Evolutionary conservation across 371 early-diverging fungal genomes (phyloP), one percentile per base, ranked within the genome.

Genomic region (Mucor plumbeus): DNA sequence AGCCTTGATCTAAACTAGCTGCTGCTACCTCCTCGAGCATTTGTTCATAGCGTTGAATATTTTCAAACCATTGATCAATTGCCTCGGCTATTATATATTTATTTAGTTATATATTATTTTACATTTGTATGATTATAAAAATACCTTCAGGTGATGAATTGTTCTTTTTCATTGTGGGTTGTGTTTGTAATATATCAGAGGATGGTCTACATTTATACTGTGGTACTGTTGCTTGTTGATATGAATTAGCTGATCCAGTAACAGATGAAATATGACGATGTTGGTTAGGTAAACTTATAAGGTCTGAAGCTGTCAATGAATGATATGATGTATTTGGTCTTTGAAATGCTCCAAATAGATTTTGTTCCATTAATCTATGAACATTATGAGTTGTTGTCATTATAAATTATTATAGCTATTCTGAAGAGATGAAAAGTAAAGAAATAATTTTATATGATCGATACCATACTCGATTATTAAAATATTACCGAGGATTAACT

Each of bases 1-100:
- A 98, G 61, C 87, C 89, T 63, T 93, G 94, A 79, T 97, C 97
- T 63, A 97, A 79, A 73, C 93, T 95, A 35, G 94, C 92, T n/a
- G 85, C 87, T 19, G 95, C 94, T 89, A 96, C 95, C 63, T 95
- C 94, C 75, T 98, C 97, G n/a, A 98, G 85, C 68, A 94, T 96
- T 43, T 90, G 86, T 72, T 98, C 96, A 75, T 95, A 96, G 68
- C 94, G 91, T 67, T 90, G 89, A 55, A 97, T 84, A 68, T 97
- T 95, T 73, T 95, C 94, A 70, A 93, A 95, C 95, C 95, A 94
- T 61, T 86, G 83, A 81, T 97, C 97, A 62, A 96, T 92, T 15
- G 92, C 95, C 62, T 91, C 90, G 47, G 90, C 90, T 89, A 43
- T 26, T 3, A 26, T 61, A 26, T 61, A 19, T 40, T 48, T 7